These are phyloP conservation scores for Neurospora africana DNA, from an alignment of 495 filamentous ascomycete species.

Conservation along the genomic window DNA sequence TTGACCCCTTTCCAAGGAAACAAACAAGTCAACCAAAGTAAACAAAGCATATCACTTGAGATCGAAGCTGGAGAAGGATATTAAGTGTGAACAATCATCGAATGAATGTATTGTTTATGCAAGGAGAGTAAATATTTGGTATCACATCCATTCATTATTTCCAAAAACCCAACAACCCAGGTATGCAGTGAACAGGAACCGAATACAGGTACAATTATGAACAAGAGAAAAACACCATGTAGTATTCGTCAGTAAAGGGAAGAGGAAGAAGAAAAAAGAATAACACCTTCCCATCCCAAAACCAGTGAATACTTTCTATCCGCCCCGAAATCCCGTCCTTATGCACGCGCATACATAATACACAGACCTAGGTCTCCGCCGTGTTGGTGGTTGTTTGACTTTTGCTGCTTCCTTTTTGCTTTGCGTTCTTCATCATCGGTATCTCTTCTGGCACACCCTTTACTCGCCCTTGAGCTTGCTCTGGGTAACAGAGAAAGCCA, in stretches of 20 bases:
- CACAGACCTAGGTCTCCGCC: not conserved
- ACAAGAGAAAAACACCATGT: not conserved
- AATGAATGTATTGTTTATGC: not conserved
- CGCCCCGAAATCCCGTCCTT: not conserved
- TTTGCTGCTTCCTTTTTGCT: not conserved
- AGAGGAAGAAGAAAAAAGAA: not conserved
- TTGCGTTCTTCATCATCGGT: not conserved
- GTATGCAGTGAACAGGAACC: not conserved
- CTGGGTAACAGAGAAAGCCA: slow-evolving; percentile 52
- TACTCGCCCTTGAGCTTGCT: slow-evolving; percentile 66
- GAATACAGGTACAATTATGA: not conserved
- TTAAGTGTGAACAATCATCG: not conserved
- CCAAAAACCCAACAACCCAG: not conserved
- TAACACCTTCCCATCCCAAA: not conserved
- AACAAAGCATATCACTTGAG: not conserved
- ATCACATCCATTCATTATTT: slow-evolving; percentile 1
- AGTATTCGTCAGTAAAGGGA: not conserved
- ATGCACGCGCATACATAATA: not conserved
- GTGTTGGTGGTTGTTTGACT: not conserved
- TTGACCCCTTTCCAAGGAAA: not conserved
- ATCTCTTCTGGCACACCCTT: slow-evolving; percentile 3
- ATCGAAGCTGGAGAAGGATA: not conserved
- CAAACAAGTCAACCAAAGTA: not conserved
- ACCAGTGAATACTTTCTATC: not conserved
- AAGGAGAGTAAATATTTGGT: not conserved